Evolutionary conservation across 352 stramenopile species (phyloP), one percentile per base, ranked within the genome.

Genomic region (Chrysophaeum taylorii): DNA sequence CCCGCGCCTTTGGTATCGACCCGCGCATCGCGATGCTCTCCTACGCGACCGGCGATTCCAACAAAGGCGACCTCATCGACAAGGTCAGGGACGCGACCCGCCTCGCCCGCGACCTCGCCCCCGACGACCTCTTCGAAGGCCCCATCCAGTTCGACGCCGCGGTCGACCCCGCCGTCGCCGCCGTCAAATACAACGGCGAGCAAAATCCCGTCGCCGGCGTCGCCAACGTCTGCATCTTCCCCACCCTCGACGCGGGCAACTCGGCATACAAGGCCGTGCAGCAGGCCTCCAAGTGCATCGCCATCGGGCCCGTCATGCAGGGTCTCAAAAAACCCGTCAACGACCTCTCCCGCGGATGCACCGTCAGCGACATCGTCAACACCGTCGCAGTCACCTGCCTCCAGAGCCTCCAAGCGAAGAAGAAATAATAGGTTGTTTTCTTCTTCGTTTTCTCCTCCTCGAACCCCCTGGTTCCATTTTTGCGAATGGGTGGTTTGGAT

Each of bases 231-330:
- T 67, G 91, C 33, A 85, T 91, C 72, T 93, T 92, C 75, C 87
- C 86, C 42, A 85, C 92, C 64, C 73, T 93, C 70, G 27, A 61
- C 50, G 18, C 85, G 60, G 87, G 85, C 68, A 93, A 92, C 79
- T 91, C 89, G 70, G 90, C 84, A 54, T 93, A 92, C 81, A 92
- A 94, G 80, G 87, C 85, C 2, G 88, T 92, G 36, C 87, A 82
- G 50, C 74, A 78, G 42, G 71, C 76, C n/a, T 73, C 76, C 27
- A 76, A 80, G 31, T 88, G 82, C 62, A 81, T 91, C 67, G 85
- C 84, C 2, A 88, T 94, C 72, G 88, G 88, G 66, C 88, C 88
- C 18, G 91, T 92, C 83, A 75, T 94, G 9, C 86, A 93, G 68
- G 88, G 88, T 68, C 79, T 94, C 31, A 83, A 82, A 35, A 91